Base-by-base conservation (phyloP, 257 asterid species). In the Handroanthus guayacan region DNA sequence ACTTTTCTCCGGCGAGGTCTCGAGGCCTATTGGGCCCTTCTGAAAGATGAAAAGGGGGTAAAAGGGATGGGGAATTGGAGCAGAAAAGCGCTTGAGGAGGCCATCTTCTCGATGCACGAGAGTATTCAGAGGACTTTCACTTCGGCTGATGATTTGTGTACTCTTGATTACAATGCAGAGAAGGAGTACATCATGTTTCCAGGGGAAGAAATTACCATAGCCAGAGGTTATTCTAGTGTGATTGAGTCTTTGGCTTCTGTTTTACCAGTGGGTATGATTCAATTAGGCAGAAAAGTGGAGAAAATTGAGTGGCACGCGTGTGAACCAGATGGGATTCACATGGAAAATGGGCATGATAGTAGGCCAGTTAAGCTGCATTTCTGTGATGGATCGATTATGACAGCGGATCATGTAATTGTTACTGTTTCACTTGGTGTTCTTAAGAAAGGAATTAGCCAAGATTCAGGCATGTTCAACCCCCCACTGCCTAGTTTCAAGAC, bases 341-440 rank as follows among this genome's bases (percentile, higher is more conserved):
- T 44, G 50, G 81, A 66, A n/a, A 75, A 72, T 43, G 83, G 75
- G 12, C 18, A 38, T 20, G 78, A 60, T 2, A 11, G 1, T 44
- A 75, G 79, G 64, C 94, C 98, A 1, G 97, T 94, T 36, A 85
- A 68, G 80, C 83, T 94, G 69, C 96, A 87, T 81, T 92, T 94
- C 16, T 13, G 52, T 8, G 96, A 94, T 18, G 97, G 97, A 1
- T 72, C 98, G 34, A 75, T 68, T 6, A 44, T 88, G 80, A 11
- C 57, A 0, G 97, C 92, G 0, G 93, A 94, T 80, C 98, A 94
- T 57, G 97, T 94, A 0, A 88, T 94, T 8, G 80, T 92, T 5
- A 94, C 98, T 0, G 97, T 90, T 37, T 92, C 98, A 1, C 89
- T 92, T 0, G 98, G 98, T 0, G 97, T 92, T 43, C 84, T 92